Evolutionary conservation across 2,329 filamentous ascomycete genomes (phyloP).

Genomic region (Hypoxylon sp.): DNA sequence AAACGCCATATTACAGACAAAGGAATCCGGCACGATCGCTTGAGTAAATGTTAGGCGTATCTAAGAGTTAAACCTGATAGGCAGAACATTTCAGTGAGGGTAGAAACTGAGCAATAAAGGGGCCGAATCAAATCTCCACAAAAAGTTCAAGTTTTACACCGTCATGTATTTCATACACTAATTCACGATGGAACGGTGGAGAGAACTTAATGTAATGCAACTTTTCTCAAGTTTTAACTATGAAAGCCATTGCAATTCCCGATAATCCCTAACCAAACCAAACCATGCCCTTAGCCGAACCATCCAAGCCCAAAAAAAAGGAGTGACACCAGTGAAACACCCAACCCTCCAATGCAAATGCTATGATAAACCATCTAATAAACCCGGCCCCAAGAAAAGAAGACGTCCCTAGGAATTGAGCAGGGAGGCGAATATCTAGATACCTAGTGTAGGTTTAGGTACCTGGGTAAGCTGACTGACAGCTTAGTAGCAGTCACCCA

Average conservation of each 20-base stretch:
- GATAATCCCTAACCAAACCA: not conserved
- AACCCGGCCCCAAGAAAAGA: not conserved
- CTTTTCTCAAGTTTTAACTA: not conserved
- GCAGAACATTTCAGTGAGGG: not conserved
- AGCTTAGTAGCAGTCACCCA: conserved; percentile 31
- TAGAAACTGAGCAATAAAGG: not conserved
- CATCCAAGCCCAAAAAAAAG: not conserved
- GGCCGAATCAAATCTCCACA: not conserved
- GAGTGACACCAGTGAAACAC: conserved; percentile 1
- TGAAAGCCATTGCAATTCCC: not conserved
- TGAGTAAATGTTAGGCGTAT: no score
- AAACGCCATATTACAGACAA: no score
- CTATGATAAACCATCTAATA: not conserved
- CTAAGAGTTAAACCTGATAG: not conserved
- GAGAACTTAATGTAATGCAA: not conserved
- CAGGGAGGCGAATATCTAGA: not conserved
- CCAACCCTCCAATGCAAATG: not conserved
- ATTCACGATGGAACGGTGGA: not conserved
- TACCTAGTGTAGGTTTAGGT: no score
- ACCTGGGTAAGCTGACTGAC: not conserved
- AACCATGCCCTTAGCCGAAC: not conserved
- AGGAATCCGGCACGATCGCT: no score
- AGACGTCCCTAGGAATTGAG: not conserved
- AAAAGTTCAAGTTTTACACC: not conserved
- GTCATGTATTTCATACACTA: not conserved